Conservation (phyloP, 2,329 filamentous ascomycete species). For the Beauveria australis region DNA sequence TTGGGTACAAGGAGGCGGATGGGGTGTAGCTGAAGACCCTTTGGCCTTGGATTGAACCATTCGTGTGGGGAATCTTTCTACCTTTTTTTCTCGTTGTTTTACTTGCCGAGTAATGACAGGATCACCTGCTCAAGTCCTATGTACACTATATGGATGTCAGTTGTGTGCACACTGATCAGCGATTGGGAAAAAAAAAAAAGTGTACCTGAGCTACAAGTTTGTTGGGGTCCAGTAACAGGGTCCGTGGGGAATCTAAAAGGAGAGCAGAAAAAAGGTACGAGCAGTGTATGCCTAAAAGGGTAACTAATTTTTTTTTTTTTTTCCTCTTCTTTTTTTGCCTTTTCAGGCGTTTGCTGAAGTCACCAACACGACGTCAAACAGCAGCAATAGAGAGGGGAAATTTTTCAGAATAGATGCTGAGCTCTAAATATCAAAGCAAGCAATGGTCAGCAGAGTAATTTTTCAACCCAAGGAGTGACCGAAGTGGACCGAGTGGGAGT, state of each 20-base stretch:
- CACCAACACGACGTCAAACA: neutral
- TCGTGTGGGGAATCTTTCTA: neutral
- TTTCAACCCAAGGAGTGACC: neutral
- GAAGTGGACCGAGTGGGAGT: constrained; percentile 9
- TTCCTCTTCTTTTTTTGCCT: neutral
- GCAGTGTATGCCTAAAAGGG: neutral
- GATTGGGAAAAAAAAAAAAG: neutral
- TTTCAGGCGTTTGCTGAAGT: neutral
- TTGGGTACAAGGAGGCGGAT: neutral
- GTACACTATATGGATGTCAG: too few species aligned
- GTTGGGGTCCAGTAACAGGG: constrained; percentile 11
- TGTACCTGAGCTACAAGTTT: constrained; percentile 10
- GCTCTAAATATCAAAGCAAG: neutral
- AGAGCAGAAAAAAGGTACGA: neutral
- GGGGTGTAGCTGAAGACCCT: neutral
- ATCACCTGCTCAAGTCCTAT: neutral
- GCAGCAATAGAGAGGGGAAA: neutral
- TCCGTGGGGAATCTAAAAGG: constrained; percentile 7
- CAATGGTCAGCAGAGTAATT: neutral
- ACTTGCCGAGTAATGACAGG: neutral
- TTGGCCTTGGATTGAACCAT: neutral
- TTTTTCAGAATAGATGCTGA: neutral
- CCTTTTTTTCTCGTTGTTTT: neutral
- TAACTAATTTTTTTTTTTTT: neutral
- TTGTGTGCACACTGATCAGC: neutral